Conservation (phyloP, 805 yeast genomes). For the Lipomyces orientalis region DNA sequence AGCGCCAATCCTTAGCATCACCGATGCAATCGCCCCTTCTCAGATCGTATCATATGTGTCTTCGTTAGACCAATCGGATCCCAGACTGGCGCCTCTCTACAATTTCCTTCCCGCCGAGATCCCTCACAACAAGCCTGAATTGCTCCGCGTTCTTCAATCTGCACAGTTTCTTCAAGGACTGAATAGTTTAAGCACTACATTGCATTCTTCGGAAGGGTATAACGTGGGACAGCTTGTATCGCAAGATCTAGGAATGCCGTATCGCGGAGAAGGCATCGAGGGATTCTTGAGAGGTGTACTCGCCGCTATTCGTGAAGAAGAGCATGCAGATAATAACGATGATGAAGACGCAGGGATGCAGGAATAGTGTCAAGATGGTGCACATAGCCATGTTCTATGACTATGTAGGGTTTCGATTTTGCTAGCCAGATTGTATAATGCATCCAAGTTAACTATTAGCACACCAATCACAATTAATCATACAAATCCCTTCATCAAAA, state of each 20-base stretch:
- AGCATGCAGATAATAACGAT: not conserved
- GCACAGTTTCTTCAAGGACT: slow-evolving; percentile 56
- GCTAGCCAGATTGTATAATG: not conserved
- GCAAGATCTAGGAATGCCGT: slow-evolving; percentile 55
- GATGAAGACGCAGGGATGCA: slow-evolving; percentile 1
- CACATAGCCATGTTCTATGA: not conserved
- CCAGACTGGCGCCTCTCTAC: slow-evolving; percentile 48
- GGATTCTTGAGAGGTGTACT: slow-evolving; percentile 56
- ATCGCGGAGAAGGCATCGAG: slow-evolving; percentile 61
- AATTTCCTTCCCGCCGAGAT: slow-evolving; percentile 53
- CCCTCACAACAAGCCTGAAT: slow-evolving; percentile 48
- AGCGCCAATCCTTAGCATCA: slow-evolving; percentile 25
- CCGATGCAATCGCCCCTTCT: slow-evolving; percentile 25
- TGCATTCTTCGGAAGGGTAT: slow-evolving; percentile 51
- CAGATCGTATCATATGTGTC: slow-evolving; percentile 23
- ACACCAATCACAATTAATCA: not conserved
- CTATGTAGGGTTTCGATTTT: not conserved
- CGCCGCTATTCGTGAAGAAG: slow-evolving; percentile 22
- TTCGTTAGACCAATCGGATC: slow-evolving; percentile 36
- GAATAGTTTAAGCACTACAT: slow-evolving; percentile 51
- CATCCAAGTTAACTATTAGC: not conserved
- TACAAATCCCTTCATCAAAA: not conserved
- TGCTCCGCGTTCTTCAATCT: slow-evolving; percentile 54
- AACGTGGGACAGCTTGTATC: slow-evolving; percentile 54
- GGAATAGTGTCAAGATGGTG: not conserved